Evolutionary conservation across 1,284 basidiomycete genomes (phyloP), one percentile per base, ranked within the genome.

Genomic region (Schizophyllum commune): DNA sequence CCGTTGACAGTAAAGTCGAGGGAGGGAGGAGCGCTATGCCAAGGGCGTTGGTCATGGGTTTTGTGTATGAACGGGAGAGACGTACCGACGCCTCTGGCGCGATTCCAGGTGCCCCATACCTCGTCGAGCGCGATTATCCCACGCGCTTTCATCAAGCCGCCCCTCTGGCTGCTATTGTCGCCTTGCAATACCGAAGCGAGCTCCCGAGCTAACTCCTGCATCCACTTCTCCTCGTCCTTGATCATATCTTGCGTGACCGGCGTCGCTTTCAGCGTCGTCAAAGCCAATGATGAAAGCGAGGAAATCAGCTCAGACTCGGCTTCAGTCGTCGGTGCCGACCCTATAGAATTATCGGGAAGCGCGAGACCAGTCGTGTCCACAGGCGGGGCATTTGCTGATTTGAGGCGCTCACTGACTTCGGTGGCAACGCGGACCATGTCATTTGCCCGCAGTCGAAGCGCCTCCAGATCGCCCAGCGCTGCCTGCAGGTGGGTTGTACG

Each of bases 41-140:
- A 47, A 21, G 55, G 52, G 39, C 54, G 56, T 55, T 59, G 34
- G 53, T 34, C 53, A 62, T 19, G 47, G 11, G 55, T 21, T 47
- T 63, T 64, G 51, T 56, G 51, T 58, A 32, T 53, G 58, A 52
- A 58, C 61, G 59, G 57, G 32, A 27, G 17, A 1, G 34, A 78
- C 92, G 71, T 70, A 94, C 94, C 88, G 58, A 98, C 89, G 58
- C 96, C 96, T 62, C 96, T 78, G 1, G 94, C 94, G 58, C 96
- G 87, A 73, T 98, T 98, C 96, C 96, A 99, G 1, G 92, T 84
- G 54, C 94, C 94, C 96, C 96, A 99, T 0, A 94, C 90, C 72
- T 98, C 95, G 72, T 99, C 96, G 19, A 98, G 77, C 0, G 89
- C 92, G 21, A 98, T 81, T 17, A 98, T 83, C 0, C 92, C 94